Percentiles rank a stretch among this genome's conserved stretches.
phyloP scores from a whole-genome alignment of 1,139 yeast genomes.

The Protomyces arabidopsidicola region DNA sequence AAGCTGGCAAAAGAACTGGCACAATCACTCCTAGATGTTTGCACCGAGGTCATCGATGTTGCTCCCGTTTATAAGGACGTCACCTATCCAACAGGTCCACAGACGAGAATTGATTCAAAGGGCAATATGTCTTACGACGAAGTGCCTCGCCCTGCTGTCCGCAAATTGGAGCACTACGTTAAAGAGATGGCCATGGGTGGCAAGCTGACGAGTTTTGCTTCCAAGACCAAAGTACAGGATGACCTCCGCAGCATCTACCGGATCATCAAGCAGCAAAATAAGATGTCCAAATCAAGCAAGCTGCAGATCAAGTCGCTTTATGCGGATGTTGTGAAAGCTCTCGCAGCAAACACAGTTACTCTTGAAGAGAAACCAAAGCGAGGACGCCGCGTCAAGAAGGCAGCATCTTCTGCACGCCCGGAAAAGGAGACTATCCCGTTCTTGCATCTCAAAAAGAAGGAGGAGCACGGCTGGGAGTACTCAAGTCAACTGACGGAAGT shows the following conservation, averaged over 20 bases:
- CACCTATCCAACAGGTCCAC: conserved; percentile 89
- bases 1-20: conserved; percentile 85
- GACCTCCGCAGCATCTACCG: conserved; percentile 81
- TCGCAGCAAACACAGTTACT: conserved; percentile 41
- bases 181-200: conserved; percentile 97
- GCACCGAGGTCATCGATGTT: conserved; percentile 74
- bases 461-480: conserved; percentile 75
- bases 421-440: conserved; percentile 75
- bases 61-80: conserved; percentile 96
- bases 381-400: conserved; percentile 20
- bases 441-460: conserved; percentile 78
- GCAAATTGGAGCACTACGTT: conserved; percentile 93
- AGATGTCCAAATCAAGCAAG: conserved; percentile 54
- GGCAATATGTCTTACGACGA: conserved; percentile 84
- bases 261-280: conserved; percentile 54
- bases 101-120: conserved; percentile 78
- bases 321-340: conserved; percentile 68
- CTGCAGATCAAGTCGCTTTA: conserved; percentile 76
- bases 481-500: conserved; percentile 70
- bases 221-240: conserved; percentile 53
- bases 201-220: conserved; percentile 69
- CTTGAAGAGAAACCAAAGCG: conserved; percentile 24
- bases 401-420: conserved; percentile 45
- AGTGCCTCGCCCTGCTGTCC: conserved; percentile 79
- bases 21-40: conserved; percentile 88